Conservation (phyloP, 768 basidiomycete species). For the Pholiota conissans region DNA sequence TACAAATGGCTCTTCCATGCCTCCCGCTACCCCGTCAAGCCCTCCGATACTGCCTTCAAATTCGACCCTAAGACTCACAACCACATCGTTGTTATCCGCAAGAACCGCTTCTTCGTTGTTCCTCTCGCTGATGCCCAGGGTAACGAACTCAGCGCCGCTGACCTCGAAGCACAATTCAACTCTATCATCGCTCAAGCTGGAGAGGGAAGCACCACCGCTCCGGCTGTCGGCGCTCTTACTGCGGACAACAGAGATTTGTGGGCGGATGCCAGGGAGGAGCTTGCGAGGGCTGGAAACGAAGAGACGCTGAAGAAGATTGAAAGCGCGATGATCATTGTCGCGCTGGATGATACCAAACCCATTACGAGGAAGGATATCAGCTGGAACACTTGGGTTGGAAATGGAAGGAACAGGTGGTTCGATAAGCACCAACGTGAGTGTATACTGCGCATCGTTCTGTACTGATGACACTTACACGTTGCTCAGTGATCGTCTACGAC, state of each 20-base stretch:
- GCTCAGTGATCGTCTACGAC: conserved; percentile 86
- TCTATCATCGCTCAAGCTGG: conserved; percentile 69
- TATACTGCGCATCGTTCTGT: background rate
- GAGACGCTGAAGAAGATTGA: conserved; percentile 77
- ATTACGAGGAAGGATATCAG: conserved; percentile 80
- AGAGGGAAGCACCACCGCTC: conserved; percentile 26
- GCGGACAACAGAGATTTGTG: conserved; percentile 89
- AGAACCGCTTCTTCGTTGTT: conserved; percentile 89
- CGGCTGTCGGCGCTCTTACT: conserved; percentile 80
- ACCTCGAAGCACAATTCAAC: conserved; percentile 82
- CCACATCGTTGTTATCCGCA: conserved; percentile 88
- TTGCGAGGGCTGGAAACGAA: conserved; percentile 73
- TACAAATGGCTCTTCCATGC: conserved; percentile 99
- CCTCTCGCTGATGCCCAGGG: conserved; percentile 65
- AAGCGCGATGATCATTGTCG: conserved; percentile 84
- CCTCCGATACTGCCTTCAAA: conserved; percentile 81
- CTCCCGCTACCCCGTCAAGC: conserved; percentile 81
- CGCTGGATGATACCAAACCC: conserved; percentile 82
- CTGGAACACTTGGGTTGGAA: conserved; percentile 85
- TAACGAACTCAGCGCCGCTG: conserved; percentile 69
- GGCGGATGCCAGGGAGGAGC: conserved; percentile 69
- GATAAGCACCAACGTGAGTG: conserved; percentile 93
- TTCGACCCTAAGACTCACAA: conserved; percentile 76
- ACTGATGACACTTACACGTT: background rate
- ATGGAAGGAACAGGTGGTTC: conserved; percentile 90